Percentiles rank a stretch among this genome's conserved stretches.
Conservation (phyloP, 1,284 basidiomycete species). For the Malassezia pachydermatis region DNA sequence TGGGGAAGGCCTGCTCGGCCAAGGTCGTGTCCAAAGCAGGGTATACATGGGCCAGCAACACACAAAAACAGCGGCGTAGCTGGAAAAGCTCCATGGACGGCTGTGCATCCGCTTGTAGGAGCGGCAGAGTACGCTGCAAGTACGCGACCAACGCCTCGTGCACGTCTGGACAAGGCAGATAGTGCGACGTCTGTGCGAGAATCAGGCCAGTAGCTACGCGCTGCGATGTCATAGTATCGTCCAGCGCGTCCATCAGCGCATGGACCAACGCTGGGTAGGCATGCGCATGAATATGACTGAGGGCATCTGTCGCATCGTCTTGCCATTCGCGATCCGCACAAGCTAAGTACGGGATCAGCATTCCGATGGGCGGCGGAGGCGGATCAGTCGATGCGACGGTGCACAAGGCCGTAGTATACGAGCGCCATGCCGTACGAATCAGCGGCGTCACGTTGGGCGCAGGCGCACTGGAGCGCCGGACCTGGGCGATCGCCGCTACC, state of each 20-base stretch:
- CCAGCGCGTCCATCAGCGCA: neutral
- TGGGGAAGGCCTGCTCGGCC: conserved; percentile 65
- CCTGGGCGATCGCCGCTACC: conserved; percentile 2
- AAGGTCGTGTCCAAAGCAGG: conserved; percentile 64
- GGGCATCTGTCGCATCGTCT: conserved; percentile 7
- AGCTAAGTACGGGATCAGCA: conserved; percentile 11
- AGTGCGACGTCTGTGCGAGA: conserved; percentile 6
- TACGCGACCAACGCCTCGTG: conserved; percentile 51
- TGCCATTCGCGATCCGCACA: conserved; percentile 8
- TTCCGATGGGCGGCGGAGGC: no score
- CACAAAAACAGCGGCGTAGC: conserved; percentile 78
- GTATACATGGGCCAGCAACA: conserved; percentile 73
- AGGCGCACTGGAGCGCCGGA: conserved; percentile 2
- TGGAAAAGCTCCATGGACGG: conserved; percentile 64
- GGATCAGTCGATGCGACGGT: conserved; percentile 2
- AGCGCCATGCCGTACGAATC: conserved; percentile 7
- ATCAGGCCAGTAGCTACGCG: conserved; percentile 4
- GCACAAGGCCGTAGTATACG: conserved; percentile 9
- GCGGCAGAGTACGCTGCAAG: conserved; percentile 74
- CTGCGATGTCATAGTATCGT: neutral
- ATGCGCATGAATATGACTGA: conserved; percentile 1
- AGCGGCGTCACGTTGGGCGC: conserved; percentile 1
- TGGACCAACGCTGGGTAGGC: neutral
- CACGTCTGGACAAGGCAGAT: neutral
- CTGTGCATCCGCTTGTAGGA: conserved; percentile 57